Conservation (phyloP, 1,284 basidiomycete genomes). For the Sanghuangporus weigelae region DNA sequence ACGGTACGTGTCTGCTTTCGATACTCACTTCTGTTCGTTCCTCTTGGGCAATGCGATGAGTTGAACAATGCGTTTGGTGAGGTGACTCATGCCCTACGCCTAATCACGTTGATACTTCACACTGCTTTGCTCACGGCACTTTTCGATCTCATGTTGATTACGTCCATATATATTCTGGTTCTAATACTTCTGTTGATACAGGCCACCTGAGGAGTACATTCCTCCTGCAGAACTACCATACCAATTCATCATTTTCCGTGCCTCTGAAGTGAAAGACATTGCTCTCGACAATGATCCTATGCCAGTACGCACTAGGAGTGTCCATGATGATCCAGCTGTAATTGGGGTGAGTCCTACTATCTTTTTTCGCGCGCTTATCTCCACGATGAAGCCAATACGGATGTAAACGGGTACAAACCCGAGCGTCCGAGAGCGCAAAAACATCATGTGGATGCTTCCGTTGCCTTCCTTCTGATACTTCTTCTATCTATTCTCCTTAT, state of each 20-base stretch:
- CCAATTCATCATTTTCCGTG: conserved; percentile 78
- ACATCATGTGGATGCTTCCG: conserved; percentile 50
- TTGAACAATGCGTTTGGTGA: not conserved
- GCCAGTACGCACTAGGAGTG: conserved; percentile 39
- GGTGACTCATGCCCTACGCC: not conserved
- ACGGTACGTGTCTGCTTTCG: conserved; percentile 51
- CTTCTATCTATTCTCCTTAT: not conserved
- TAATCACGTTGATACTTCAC: too few relatives aligned
- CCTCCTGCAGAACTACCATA: conserved; percentile 74
- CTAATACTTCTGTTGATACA: conserved; percentile 23
- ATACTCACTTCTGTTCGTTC: conserved; percentile 63
- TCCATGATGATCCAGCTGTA: conserved; percentile 75
- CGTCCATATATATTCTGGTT: not conserved
- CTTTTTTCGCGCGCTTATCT: conserved; percentile 16
- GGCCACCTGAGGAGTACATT: conserved; percentile 67
- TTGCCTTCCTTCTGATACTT: conserved; percentile 53
- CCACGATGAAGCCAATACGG: conserved; percentile 44
- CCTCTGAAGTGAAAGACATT: conserved; percentile 77
- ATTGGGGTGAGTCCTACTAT: conserved; percentile 51
- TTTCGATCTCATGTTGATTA: not conserved
- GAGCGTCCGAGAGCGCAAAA: conserved; percentile 46
- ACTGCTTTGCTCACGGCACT: not conserved
- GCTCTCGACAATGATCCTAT: conserved; percentile 63
- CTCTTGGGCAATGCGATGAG: not conserved
- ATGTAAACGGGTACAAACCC: conserved; percentile 41